A percentile compares a stretch with the other conserved stretches of the same genome.
Conservation (phyloP, 495 filamentous ascomycete species). For the Daldinia bambusicola region DNA sequence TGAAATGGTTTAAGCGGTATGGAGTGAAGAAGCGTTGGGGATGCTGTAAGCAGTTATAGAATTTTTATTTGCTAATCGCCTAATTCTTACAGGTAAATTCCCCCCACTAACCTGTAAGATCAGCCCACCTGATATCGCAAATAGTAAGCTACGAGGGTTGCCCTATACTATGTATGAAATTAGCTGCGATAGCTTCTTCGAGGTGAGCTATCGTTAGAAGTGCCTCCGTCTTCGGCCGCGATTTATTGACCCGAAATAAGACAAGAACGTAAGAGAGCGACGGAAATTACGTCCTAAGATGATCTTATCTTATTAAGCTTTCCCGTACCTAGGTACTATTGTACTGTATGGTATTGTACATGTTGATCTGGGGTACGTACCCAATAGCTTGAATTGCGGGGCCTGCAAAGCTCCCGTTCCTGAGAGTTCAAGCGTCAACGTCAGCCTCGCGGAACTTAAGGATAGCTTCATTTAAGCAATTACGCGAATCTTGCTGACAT, state of each 20-base stretch:
- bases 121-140: conserved; percentile 12
- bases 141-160: conserved; percentile 28
- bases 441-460: conserved; percentile 33
- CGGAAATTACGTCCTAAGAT: conserved; percentile 12
- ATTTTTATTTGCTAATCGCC: conserved; percentile 31
- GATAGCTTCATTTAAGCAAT: conserved; percentile 27
- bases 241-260: conserved; percentile 7
- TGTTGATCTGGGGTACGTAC: conserved; percentile 8
- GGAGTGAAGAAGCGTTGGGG: conserved; percentile 11
- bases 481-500: conserved; percentile 14
- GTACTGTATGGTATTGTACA: too few relatives aligned
- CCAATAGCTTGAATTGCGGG: conserved; percentile 32
- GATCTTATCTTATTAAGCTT: conserved; percentile 7
- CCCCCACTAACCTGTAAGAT: conserved; percentile 17
- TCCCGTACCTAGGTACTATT: not conserved
- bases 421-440: conserved; percentile 29
- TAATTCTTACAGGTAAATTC: conserved; percentile 24
- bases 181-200: conserved; percentile 6
- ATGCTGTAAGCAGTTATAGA: conserved; percentile 4
- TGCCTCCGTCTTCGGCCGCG: conserved; percentile 37
- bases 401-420: conserved; percentile 21
- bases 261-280: conserved; percentile 2
- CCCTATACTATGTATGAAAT: conserved; percentile 9
- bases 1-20: not conserved
- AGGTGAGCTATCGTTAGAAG: conserved; percentile 13